Percentiles rank a stretch among this genome's conserved stretches.
Conservation (phyloP, 805 yeast species). For the Brettanomyces custersianus region DNA sequence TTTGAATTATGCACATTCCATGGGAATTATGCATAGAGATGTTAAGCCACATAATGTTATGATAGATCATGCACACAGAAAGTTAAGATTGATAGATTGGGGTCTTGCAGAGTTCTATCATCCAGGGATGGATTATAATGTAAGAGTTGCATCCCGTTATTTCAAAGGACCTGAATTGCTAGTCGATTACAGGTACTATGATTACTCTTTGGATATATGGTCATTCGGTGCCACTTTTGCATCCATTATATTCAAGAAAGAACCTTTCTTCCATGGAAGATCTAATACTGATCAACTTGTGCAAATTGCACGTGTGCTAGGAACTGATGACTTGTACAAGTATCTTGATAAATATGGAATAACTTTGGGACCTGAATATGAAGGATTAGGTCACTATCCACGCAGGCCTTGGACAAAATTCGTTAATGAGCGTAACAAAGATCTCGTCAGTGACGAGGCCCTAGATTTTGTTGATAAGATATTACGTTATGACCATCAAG, state of each 20-base stretch:
- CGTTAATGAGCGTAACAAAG: conserved; percentile 59
- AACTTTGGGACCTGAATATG: conserved; percentile 64
- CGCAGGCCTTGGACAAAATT: conserved; percentile 84
- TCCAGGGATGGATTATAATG: conserved; percentile 81
- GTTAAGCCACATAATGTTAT: conserved; percentile 94
- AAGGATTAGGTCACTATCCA: conserved; percentile 65
- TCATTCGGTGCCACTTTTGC: conserved; percentile 91
- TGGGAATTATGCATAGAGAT: conserved; percentile 95
- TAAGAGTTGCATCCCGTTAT: conserved; percentile 87
- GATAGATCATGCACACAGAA: conserved; percentile 74
- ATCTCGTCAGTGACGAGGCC: conserved; percentile 60
- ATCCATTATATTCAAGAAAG: conserved; percentile 80
- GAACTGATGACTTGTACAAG: conserved; percentile 67
- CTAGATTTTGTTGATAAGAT: conserved; percentile 75
- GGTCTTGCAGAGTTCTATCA: conserved; percentile 94
- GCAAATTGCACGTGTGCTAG: conserved; percentile 80
- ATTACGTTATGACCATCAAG: conserved; percentile 80
- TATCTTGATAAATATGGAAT: conserved; percentile 69
- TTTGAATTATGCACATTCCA: conserved; percentile 81
- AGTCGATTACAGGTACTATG: conserved; percentile 80
- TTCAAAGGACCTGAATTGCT: conserved; percentile 90
- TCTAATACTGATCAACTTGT: conserved; percentile 88
- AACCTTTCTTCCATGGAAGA: conserved; percentile 87
- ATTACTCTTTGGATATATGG: conserved; percentile 89
- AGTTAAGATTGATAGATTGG: conserved; percentile 85